A percentile compares a stretch with the other conserved stretches of the same genome.
These are phyloP conservation scores for Globisporangium nunn DNA, from an alignment of 352 stramenopile genomes.

Conservation along the genomic window DNA sequence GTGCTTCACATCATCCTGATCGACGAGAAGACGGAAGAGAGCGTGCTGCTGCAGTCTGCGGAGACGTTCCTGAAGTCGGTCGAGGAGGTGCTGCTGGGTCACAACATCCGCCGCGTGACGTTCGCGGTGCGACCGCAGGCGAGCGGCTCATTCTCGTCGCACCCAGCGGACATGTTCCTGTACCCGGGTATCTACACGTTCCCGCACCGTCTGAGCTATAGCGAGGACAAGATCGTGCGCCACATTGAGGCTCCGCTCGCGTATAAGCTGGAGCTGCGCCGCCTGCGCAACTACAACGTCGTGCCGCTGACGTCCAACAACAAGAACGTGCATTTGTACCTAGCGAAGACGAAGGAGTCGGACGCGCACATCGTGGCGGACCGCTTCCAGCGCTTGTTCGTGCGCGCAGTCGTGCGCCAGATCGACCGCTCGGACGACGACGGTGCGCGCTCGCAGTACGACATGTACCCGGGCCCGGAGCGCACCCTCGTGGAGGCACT, in stretches of 20 bases:
- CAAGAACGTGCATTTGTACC: constrained; percentile 98
- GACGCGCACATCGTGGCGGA: constrained; percentile 80
- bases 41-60: constrained; percentile 38
- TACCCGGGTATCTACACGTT: constrained; percentile 90
- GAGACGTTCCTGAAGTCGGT: constrained; percentile 64
- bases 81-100: constrained; percentile 40
- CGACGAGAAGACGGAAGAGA: constrained; percentile 59
- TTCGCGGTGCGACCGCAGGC: constrained; percentile 74
- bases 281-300: constrained; percentile 97
- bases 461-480: constrained; percentile 91
- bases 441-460: constrained; percentile 77
- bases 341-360: constrained; percentile 89
- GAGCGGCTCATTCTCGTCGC: constrained; percentile 23
- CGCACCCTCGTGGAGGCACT: constrained; percentile 97
- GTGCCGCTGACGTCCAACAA: constrained; percentile 88
- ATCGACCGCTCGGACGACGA: constrained; percentile 77
- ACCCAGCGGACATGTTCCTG: constrained; percentile 53
- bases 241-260: constrained; percentile 97
- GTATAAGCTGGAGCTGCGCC: constrained; percentile 97
- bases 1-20: constrained; percentile 81
- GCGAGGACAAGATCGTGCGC: constrained; percentile 97
- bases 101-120: constrained; percentile 86
- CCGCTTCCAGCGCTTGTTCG: constrained; percentile 93
- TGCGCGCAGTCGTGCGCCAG: constrained; percentile 91
- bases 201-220: constrained; percentile 85